phyloP scores from a whole-genome alignment of 116 monocot species.

The Cymodocea nodosa region DNA sequence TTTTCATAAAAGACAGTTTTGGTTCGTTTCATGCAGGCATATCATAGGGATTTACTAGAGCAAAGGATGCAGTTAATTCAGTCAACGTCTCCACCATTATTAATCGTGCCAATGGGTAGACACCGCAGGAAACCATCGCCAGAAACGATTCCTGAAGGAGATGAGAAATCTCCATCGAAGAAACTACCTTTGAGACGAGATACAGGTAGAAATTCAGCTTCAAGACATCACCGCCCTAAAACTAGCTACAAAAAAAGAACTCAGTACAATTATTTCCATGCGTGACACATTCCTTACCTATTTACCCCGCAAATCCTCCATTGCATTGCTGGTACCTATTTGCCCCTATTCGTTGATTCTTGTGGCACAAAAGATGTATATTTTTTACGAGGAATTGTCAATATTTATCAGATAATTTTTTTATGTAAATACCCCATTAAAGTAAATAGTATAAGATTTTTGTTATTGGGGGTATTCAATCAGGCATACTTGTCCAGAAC shows the following conservation, averaged over 20 bases:
- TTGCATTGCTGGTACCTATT: slow-evolving; percentile 2
- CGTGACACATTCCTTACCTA: not conserved
- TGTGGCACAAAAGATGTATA: not conserved
- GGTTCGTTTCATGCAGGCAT: slow-evolving; percentile 41
- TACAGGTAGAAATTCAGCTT: slow-evolving; percentile 29
- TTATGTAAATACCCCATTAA: slow-evolving; percentile 4
- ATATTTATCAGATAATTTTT: slow-evolving; percentile 1
- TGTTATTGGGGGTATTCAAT: not conserved
- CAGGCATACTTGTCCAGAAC: not conserved
- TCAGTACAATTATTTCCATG: slow-evolving; percentile 8
- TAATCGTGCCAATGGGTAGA: not conserved
- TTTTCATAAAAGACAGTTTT: not conserved
- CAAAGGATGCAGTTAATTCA: slow-evolving; percentile 19
- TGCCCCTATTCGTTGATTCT: not conserved
- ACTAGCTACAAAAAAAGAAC: slow-evolving; percentile 6
- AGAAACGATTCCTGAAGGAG: not conserved
- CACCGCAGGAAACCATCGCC: slow-evolving; percentile 4
- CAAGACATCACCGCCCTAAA: slow-evolving; percentile 36
- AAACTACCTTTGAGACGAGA: slow-evolving; percentile 31
- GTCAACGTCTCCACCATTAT: not conserved
- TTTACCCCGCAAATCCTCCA: not conserved
- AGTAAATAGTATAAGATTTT: not conserved
- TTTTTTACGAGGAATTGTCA: not conserved
- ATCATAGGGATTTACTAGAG: slow-evolving; percentile 77
- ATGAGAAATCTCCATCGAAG: slow-evolving; percentile 14